A percentile compares a stretch with the other conserved stretches of the same genome.
Conservation (phyloP, 768 basidiomycete species). For the Hericium erinaceus region DNA sequence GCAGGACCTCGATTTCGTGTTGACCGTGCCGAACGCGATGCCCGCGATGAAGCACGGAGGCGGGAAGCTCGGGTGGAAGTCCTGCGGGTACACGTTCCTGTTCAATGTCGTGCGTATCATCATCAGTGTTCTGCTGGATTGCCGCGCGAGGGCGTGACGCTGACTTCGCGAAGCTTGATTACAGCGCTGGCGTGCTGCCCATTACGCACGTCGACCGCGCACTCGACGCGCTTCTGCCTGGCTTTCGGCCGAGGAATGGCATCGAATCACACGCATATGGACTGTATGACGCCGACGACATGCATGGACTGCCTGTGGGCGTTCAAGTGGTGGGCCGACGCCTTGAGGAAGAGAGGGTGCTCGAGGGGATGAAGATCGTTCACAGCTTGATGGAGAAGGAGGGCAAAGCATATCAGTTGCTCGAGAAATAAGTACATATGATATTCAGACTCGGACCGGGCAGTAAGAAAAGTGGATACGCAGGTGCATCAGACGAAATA, state of each 20-base stretch:
- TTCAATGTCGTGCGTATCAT: slow-evolving; percentile 49
- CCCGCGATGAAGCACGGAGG: slow-evolving; percentile 50
- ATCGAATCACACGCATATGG: slow-evolving; percentile 38
- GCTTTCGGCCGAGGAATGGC: slow-evolving; percentile 31
- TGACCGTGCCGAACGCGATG: slow-evolving; percentile 53
- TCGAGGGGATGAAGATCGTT: slow-evolving; percentile 60
- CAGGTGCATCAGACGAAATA: too few species aligned
- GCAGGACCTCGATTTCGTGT: slow-evolving; percentile 50
- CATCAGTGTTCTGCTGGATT: neutral
- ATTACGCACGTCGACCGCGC: slow-evolving; percentile 41
- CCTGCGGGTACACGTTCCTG: slow-evolving; percentile 51
- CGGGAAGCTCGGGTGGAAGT: slow-evolving; percentile 42
- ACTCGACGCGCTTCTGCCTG: slow-evolving; percentile 29
- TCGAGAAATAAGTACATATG: neutral
- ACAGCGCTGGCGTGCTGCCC: slow-evolving; percentile 50
- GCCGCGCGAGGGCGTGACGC: neutral
- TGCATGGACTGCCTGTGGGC: slow-evolving; percentile 62
- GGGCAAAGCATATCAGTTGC: slow-evolving; percentile 1
- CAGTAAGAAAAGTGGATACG: neutral
- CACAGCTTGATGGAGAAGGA: slow-evolving; percentile 18
- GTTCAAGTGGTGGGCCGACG: slow-evolving; percentile 55
- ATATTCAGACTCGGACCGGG: neutral
- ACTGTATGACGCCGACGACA: slow-evolving; percentile 49
- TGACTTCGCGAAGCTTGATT: slow-evolving; percentile 32
- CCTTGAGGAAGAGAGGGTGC: slow-evolving; percentile 65